Conservation (phyloP, 192 early-diverging fungal species). For the Coemansia sp. region DNA sequence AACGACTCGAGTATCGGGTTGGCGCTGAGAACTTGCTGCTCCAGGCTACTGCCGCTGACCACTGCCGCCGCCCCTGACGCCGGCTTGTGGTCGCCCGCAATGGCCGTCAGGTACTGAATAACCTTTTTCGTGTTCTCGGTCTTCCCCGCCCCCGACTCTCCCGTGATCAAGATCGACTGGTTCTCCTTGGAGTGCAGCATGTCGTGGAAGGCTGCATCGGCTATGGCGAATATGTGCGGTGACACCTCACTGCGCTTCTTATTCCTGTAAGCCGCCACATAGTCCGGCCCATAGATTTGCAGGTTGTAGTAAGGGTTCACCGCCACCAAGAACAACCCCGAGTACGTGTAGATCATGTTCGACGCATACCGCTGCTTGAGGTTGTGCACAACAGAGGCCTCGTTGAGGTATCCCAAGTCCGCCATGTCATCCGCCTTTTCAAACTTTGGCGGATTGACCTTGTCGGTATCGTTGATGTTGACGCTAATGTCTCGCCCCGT, state of each 20-base stretch:
- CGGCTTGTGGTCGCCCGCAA: constrained; percentile 65
- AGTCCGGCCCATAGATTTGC: constrained; percentile 81
- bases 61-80: constrained; percentile 10
- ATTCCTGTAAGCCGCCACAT: constrained; percentile 62
- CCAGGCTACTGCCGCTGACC: constrained; percentile 61
- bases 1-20: constrained; percentile 98
- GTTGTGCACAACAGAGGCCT: constrained; percentile 98
- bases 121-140: constrained; percentile 99
- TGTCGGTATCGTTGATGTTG: constrained; percentile 79
- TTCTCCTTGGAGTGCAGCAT: constrained; percentile 93
- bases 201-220: constrained; percentile 91
- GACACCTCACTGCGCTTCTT: constrained; percentile 72
- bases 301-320: constrained; percentile 95
- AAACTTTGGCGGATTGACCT: constrained; percentile 99
- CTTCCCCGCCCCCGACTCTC: constrained; percentile 98
- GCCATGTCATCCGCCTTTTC: constrained; percentile 99
- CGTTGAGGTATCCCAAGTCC: constrained; percentile 93
- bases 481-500: constrained; percentile 72
- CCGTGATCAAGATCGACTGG: constrained; percentile 98
- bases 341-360: constrained; percentile 97
- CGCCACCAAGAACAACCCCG: constrained; percentile 97
- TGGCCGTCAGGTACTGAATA: constrained; percentile 94
- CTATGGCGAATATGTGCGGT: constrained; percentile 91
- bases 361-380: constrained; percentile 84
- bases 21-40: constrained; percentile 91